Conservation (phyloP, 257 asterid genomes). For the Ajuga chamaepitys region DNA sequence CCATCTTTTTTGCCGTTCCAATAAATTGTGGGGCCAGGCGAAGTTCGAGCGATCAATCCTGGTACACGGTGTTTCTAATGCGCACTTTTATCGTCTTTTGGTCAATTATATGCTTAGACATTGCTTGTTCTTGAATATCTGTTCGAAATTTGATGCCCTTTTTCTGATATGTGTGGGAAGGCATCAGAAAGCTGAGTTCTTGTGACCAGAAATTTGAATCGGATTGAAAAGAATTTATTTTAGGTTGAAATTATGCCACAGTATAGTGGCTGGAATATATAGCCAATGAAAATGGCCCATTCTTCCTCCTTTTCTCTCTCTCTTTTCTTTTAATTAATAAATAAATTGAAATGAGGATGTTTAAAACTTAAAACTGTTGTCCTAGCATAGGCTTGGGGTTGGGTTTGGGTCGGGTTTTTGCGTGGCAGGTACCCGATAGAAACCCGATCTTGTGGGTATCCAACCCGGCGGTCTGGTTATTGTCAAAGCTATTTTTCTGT, state of each 20-base stretch:
- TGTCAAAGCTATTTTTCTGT: too few relatives aligned
- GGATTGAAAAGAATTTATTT: neutral
- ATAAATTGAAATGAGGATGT: too few relatives aligned
- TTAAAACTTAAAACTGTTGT: too few relatives aligned
- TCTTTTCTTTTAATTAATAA: neutral
- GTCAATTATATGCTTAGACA: slow-evolving; percentile 2
- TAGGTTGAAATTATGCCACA: neutral
- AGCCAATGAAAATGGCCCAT: neutral
- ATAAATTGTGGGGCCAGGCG: slow-evolving; percentile 40
- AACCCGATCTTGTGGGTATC: too few relatives aligned
- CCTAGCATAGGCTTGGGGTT: too few relatives aligned
- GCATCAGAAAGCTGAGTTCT: slow-evolving; percentile 7
- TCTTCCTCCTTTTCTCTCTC: neutral
- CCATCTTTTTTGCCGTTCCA: slow-evolving; percentile 24
- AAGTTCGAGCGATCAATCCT: slow-evolving; percentile 30
- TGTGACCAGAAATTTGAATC: neutral
- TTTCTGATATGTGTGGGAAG: neutral
- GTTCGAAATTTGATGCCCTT: slow-evolving; percentile 9
- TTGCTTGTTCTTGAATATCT: slow-evolving; percentile 8
- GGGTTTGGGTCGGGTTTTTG: too few relatives aligned
- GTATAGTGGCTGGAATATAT: neutral
- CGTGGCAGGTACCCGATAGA: too few relatives aligned
- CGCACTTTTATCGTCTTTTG: slow-evolving; percentile 14
- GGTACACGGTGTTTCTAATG: slow-evolving; percentile 27
- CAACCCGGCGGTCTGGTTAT: too few relatives aligned